A percentile compares a stretch with the other conserved stretches of the same genome.
Evolutionary conservation across 1,284 basidiomycete species (phyloP).

Genomic region (Fomitiporia mediterranea): DNA sequence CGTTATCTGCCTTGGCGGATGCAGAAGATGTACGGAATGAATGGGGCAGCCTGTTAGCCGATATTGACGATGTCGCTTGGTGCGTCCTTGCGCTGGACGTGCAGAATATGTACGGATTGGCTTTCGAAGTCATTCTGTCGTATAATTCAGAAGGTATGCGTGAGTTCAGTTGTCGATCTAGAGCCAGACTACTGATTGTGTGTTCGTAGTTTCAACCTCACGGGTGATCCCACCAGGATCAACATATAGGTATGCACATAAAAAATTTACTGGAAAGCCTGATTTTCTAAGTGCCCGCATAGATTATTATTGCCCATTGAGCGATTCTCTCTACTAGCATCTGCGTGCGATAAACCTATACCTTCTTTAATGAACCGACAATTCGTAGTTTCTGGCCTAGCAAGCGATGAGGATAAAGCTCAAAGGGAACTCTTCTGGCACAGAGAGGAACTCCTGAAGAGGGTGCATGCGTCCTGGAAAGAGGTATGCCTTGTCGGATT

Average conservation of each 20-base stretch:
- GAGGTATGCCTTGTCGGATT: constrained; percentile 51
- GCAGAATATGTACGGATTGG: constrained; percentile 81
- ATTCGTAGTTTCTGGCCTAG: constrained; percentile 77
- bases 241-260: constrained; percentile 13
- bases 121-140: constrained; percentile 82
- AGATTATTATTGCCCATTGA: constrained; percentile 80
- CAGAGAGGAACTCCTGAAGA: constrained; percentile 75
- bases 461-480: constrained; percentile 70
- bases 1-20: constrained; percentile 40
- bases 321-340: constrained; percentile 57
- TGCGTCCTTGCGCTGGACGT: constrained; percentile 87
- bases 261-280: not conserved
- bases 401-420: constrained; percentile 50
- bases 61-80: constrained; percentile 57
- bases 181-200: constrained; percentile 10
- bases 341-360: constrained; percentile 61
- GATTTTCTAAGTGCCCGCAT: constrained; percentile 13
- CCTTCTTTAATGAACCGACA: constrained; percentile 87
- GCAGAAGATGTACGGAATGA: constrained; percentile 25
- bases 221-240: constrained; percentile 18
- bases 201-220: constrained; percentile 17
- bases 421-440: constrained; percentile 92
- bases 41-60: constrained; percentile 32
- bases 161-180: not conserved
- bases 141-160: constrained; percentile 58